Evolutionary conservation across 108 stramenopile genomes (phyloP).

Genomic region (Stephanodiscus minutulus): DNA sequence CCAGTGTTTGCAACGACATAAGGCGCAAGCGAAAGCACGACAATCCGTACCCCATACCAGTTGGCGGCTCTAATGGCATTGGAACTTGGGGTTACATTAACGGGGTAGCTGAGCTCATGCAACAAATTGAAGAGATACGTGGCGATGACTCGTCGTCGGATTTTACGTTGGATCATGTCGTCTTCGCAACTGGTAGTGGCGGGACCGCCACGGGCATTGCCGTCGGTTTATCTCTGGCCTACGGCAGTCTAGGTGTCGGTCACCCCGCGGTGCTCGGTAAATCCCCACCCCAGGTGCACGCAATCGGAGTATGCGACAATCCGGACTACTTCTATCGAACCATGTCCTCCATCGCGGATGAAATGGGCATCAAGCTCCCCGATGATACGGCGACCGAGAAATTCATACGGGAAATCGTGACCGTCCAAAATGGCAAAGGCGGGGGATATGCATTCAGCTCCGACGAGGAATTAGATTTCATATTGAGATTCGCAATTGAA

Average conservation of each 20-base stretch:
- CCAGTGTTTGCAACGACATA: constrained; percentile 55
- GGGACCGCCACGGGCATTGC: constrained; percentile 86
- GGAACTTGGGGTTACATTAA: constrained; percentile 90
- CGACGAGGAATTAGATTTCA: constrained; percentile 78
- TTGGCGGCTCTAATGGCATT: constrained; percentile 87
- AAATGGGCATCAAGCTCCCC: constrained; percentile 67
- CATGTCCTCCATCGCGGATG: constrained; percentile 62
- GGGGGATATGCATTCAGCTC: constrained; percentile 79
- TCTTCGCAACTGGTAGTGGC: constrained; percentile 90
- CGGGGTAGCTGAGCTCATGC: constrained; percentile 71
- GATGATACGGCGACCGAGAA: constrained; percentile 45
- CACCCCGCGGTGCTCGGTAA: constrained; percentile 15
- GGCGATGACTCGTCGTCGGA: constrained; percentile 24
- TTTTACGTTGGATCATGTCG: constrained; percentile 74
- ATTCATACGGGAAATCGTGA: constrained; percentile 59
- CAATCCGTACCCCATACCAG: constrained; percentile 81
- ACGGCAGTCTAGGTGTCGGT: constrained; percentile 27
- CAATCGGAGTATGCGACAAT: constrained; percentile 87
- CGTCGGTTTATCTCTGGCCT: constrained; percentile 67
- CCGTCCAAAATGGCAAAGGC: constrained; percentile 80
- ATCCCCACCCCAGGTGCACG: constrained; percentile 65
- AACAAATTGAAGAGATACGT: constrained; percentile 36
- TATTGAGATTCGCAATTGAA: constrained; percentile 62
- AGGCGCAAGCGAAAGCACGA: constrained; percentile 19
- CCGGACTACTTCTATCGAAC: constrained; percentile 86